Percentiles rank a stretch among this genome's conserved stretches.
phyloP scores from a whole-genome alignment of 805 yeast species.

The Brettanomyces naardenensis region DNA sequence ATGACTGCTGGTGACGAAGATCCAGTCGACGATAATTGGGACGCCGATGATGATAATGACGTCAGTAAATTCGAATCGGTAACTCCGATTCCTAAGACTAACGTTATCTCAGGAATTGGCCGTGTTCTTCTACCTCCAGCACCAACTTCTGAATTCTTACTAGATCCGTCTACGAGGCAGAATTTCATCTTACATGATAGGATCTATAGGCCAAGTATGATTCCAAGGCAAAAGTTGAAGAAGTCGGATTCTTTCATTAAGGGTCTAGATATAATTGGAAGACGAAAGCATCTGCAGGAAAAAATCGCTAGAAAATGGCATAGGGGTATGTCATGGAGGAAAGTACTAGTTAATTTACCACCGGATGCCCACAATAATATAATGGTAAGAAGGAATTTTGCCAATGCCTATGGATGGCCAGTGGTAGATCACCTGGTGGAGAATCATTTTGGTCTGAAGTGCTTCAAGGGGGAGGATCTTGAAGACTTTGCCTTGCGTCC shows the following conservation, averaged over 20 bases:
- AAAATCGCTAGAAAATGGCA: conserved; percentile 87
- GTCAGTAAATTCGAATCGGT: conserved; percentile 8
- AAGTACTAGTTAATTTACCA: conserved; percentile 73
- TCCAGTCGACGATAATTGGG: conserved; percentile 11
- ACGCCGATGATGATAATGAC: conserved; percentile 9
- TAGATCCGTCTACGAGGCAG: conserved; percentile 53
- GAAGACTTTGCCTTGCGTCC: conserved; percentile 13
- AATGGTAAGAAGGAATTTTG: conserved; percentile 77
- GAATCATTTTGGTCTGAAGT: conserved; percentile 43
- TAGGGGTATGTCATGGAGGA: conserved; percentile 77
- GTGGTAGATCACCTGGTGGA: conserved; percentile 76
- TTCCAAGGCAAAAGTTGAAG: conserved; percentile 22
- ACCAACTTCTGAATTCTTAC: conserved; percentile 61
- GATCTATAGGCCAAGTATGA: conserved; percentile 57
- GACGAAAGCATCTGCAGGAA: conserved; percentile 54
- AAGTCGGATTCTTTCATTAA: conserved; percentile 21
- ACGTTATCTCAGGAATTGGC: conserved; percentile 72
- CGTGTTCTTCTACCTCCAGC: conserved; percentile 72
- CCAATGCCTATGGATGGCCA: conserved; percentile 94
- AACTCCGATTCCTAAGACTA: conserved; percentile 52
- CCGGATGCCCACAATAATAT: conserved; percentile 97
- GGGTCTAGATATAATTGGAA: conserved; percentile 16
- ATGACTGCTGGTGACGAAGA: conserved; percentile 6
- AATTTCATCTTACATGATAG: conserved; percentile 77
- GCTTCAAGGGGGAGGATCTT: conserved; percentile 18